Evolutionary conservation across 306 rosid species (phyloP), one percentile per base, ranked within the genome.

Genomic region (Delonix regia): DNA sequence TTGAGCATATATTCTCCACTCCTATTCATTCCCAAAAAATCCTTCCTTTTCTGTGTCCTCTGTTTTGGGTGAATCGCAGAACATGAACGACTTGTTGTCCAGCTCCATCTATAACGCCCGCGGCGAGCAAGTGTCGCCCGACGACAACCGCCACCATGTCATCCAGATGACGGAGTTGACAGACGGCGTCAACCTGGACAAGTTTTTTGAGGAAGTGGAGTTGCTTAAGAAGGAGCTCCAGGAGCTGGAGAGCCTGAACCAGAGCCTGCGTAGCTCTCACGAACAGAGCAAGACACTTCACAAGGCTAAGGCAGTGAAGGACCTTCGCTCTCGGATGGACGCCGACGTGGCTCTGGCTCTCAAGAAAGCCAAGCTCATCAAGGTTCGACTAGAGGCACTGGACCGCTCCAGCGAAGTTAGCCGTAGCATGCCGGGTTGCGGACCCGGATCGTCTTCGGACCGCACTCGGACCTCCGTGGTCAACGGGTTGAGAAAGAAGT

Each of bases 321-420:
- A 90, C 39, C 90, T 90, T 80, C 90, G 97, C 34, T 87, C 94
- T 12, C 88, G 87, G 9, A 93, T 93, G 97, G 97, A 93, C 4
- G 84, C 83, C 2, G 97, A 93, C 45, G 96, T 93, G 41, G 1
- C 92, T 2, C 85, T 87, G 13, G 91, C 97, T 0, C 88, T 90
- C 0, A 93, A 90, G 83, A 93, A 86, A 59, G 97, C 97, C 28
- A 93, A 93, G 81, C 76, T 90, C 3, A 41, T 93, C 61, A 90
- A 93, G 88, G 87, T 86, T 55, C 93, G 91, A 18, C 90, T 93
- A 3, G 96, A 93, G 80, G 87, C 87, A 0, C 68, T 93, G 0
- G 96, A 93, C 80, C 87, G 89, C 33, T 78, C 97, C 55, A 93
- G 90, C 75, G 88, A 89, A 38, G 81, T 86, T 0, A 89, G 79